A percentile compares a stretch with the other conserved stretches of the same genome.
phyloP scores from a whole-genome alignment of 2,329 filamentous ascomycete genomes.

The Westerdykella sp. region DNA sequence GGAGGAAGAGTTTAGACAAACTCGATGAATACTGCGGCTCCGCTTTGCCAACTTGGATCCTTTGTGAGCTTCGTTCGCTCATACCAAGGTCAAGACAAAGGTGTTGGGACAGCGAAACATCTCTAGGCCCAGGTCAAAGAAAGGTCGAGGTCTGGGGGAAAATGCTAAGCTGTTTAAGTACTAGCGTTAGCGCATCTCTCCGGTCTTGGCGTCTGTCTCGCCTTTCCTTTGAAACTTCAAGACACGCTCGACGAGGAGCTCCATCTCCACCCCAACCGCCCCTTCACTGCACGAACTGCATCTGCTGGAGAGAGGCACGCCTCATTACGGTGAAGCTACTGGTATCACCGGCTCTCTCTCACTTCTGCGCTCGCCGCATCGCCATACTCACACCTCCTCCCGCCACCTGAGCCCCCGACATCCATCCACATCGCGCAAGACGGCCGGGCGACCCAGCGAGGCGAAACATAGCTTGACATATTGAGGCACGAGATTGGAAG shows the following conservation, averaged over 20 bases:
- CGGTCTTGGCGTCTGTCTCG: not conserved
- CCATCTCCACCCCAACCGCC: not conserved
- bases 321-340: no score
- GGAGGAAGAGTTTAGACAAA: no score
- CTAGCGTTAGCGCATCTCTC: not conserved
- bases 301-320: not conserved
- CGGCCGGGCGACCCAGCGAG: not conserved
- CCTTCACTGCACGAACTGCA: not conserved
- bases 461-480: not conserved
- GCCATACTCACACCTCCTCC: not conserved
- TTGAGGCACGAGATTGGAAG: no score
- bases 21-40: no score
- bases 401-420: not conserved
- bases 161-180: not conserved
- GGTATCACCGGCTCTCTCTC: no score
- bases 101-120: no score
- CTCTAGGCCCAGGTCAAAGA: not conserved
- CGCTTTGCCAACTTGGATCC: no score
- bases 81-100: no score
- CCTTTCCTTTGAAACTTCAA: not conserved
- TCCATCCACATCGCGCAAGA: not conserved
- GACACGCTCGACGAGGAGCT: not conserved
- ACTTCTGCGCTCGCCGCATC: not conserved
- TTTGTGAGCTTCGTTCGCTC: no score
- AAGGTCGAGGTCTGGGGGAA: not conserved